Evolutionary conservation across 768 basidiomycete genomes (phyloP), one percentile per base, ranked within the genome.

Genomic region (Trametes cinnabarina): DNA sequence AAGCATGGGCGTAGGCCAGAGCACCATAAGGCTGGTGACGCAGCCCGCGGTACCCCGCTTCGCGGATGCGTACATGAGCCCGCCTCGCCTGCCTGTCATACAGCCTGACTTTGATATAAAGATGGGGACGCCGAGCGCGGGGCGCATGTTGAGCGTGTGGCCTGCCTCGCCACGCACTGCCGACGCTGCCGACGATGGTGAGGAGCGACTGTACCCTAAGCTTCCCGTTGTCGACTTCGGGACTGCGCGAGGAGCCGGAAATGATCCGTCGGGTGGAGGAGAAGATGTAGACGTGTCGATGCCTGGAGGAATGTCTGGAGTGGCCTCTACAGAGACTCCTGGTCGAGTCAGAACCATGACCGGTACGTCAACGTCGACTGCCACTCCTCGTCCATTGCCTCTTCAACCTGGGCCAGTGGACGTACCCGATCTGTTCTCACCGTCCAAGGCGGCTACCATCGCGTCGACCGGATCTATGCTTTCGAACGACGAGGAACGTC

Each of bases 61-160:
- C 63, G 19, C 46, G 26, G 22, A 42, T 55, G 12, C 62, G 37
- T 37, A 63, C 67, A 23, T 61, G 60, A 76, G 72, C 30, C 89
- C 89, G 0, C 90, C 90, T 0, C 81, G 79, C 51, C 78, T 92
- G 3, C 77, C 81, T 61, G 84, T 88, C 0, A 84, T 86, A 66
- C 72, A 80, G 44, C 88, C 88, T 2, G 76, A 77, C 10, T 91
- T 89, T 62, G 88, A 91, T 60, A 75, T 91, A 26, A 78, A 81
- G 19, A 75, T 86, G 61, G 82, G 76, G 22, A 85, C 82, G 43
- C 88, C 86, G 0, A 65, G 69, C 4, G 66, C 58, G 3, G 58
- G 55, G 22, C 61, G 56, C 19, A 39, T 65, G 1, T 63, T 71
- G 15, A 68, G 69, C 47, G 68, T 74, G 61, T 79, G 79, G 76